Percentiles rank a stretch among this genome's conserved stretches.
These are phyloP conservation scores for Xylaria castorea DNA, from an alignment of 495 filamentous ascomycete species.

Conservation along the genomic window DNA sequence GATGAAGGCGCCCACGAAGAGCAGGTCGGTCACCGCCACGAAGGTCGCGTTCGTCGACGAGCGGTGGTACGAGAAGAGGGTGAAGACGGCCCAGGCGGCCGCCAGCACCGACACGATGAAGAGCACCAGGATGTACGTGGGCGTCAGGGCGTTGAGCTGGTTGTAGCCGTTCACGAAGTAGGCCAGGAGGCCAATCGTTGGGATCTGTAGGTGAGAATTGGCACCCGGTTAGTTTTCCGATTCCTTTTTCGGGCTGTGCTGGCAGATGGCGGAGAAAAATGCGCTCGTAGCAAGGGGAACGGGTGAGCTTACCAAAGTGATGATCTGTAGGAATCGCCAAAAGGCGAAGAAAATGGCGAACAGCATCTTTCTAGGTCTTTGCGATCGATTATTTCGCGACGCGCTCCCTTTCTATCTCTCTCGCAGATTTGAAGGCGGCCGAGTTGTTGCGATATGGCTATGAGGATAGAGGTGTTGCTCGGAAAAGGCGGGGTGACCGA, in stretches of 20 bases:
- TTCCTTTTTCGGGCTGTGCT: neutral
- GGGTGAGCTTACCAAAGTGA: slow-evolving; percentile 65
- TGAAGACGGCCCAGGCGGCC: slow-evolving; percentile 79
- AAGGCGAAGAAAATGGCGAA: slow-evolving; percentile 83
- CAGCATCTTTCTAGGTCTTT: slow-evolving; percentile 61
- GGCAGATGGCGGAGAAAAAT: neutral
- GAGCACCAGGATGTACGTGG: slow-evolving; percentile 80
- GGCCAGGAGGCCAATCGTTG: slow-evolving; percentile 85
- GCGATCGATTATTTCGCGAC: neutral
- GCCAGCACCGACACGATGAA: slow-evolving; percentile 89
- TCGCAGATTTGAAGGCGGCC: neutral
- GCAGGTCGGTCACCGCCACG: slow-evolving; percentile 78
- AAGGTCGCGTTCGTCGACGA: slow-evolving; percentile 74
- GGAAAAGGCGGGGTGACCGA: slow-evolving; percentile 14
- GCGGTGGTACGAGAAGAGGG: slow-evolving; percentile 79
- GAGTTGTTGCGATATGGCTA: neutral
- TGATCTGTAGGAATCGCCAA: slow-evolving; percentile 81
- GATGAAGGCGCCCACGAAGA: slow-evolving; percentile 84
- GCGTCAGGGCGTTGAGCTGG: slow-evolving; percentile 73
- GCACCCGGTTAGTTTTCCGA: slow-evolving; percentile 19
- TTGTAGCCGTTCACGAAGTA: slow-evolving; percentile 83
- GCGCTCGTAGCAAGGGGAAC: neutral
- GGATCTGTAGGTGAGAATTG: slow-evolving; percentile 59
- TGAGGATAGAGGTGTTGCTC: neutral
- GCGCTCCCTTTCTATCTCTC: neutral